Percentiles rank a stretch among this genome's conserved stretches.
These are phyloP conservation scores for Boeremia lycopersici DNA, from an alignment of 2,329 filamentous ascomycete species.

Conservation along the genomic window DNA sequence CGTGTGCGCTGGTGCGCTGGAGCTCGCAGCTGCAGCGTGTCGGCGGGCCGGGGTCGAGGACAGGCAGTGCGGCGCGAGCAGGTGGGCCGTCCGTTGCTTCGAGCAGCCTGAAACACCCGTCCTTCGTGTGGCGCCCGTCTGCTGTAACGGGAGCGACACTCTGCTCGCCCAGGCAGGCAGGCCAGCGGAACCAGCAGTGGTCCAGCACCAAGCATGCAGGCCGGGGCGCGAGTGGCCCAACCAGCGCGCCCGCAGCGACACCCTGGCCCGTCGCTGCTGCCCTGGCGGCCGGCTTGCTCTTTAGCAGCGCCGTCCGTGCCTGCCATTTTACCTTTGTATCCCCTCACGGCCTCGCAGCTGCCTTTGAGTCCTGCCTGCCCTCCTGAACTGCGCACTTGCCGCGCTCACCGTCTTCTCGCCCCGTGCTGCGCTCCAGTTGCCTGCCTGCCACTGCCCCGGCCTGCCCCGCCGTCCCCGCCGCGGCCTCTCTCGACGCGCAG, in stretches of 20 bases:
- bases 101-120: conserved; percentile 23
- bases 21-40: no score
- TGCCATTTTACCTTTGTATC: conserved; percentile 13
- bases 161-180: conserved; percentile 28
- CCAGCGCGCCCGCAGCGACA: conserved; percentile 11
- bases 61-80: not conserved
- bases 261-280: conserved; percentile 21
- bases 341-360: conserved; percentile 4
- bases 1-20: not conserved
- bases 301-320: conserved; percentile 19
- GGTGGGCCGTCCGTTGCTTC: conserved; percentile 6
- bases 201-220: not conserved
- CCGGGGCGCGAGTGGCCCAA: not conserved
- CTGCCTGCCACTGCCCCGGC: not conserved
- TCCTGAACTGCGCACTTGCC: conserved; percentile 11
- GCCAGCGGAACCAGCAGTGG: conserved; percentile 17
- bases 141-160: conserved; percentile 20
- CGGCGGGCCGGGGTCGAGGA: conserved; percentile 12
- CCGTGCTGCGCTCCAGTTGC: not conserved
- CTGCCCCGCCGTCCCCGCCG: conserved; percentile 30
- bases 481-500: conserved; percentile 41
- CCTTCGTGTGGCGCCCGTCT: conserved; percentile 28
- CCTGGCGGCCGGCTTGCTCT: conserved; percentile 11
- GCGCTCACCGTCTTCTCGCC: conserved; percentile 1
- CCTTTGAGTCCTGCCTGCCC: conserved; percentile 13